Conservation (phyloP, 805 yeast genomes). For the Wilhelminamyces savonicus region DNA sequence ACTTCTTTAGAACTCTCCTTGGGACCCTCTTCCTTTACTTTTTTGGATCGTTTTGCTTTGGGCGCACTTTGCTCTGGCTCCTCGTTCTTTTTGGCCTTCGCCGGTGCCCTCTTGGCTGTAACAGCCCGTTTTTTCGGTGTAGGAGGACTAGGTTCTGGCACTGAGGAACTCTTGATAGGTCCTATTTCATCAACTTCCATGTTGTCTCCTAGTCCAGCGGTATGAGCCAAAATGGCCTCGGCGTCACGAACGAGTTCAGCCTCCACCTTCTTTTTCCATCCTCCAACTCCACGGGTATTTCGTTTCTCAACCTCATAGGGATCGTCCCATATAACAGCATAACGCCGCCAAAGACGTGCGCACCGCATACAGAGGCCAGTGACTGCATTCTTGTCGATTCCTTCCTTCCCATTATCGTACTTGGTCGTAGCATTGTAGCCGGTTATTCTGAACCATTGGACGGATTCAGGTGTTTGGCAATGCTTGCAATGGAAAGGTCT, state of each 20-base stretch:
- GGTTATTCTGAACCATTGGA: slow-evolving; percentile 67
- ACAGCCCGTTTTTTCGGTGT: slow-evolving; percentile 2
- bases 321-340: slow-evolving; percentile 81
- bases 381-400: slow-evolving; percentile 19
- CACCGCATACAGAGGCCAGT: slow-evolving; percentile 78
- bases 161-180: too few species aligned
- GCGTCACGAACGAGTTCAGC: slow-evolving; percentile 62
- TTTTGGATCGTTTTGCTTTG: too few species aligned
- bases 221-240: slow-evolving; percentile 43
- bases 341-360: slow-evolving; percentile 86
- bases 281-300: slow-evolving; percentile 36
- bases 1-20: slow-evolving; percentile 4
- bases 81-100: slow-evolving; percentile 1
- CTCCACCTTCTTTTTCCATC: slow-evolving; percentile 60
- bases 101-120: neutral
- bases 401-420: slow-evolving; percentile 4
- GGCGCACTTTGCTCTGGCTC: slow-evolving; percentile 1
- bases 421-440: slow-evolving; percentile 40
- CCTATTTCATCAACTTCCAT: too few species aligned
- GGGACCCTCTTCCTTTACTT: slow-evolving; percentile 3
- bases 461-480: slow-evolving; percentile 53
- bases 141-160: too few species aligned
- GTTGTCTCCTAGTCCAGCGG: too few species aligned
- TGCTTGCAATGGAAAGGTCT: slow-evolving; percentile 59
- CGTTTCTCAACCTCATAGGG: slow-evolving; percentile 62